phyloP scores from a whole-genome alignment of 2,329 filamentous ascomycete genomes.

The Ophiostoma novo-ulmi region DNA sequence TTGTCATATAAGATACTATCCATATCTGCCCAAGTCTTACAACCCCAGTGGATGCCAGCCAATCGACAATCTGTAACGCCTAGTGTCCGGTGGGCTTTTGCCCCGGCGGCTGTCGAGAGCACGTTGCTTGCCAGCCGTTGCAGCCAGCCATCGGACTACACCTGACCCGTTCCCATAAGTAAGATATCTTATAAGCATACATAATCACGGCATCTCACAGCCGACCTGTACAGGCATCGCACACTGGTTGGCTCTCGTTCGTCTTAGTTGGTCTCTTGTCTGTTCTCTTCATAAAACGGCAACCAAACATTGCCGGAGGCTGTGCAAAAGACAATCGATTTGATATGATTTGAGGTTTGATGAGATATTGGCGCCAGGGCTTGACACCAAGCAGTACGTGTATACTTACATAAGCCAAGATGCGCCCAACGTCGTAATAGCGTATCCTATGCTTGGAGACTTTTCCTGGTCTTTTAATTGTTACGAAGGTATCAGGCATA shows the following conservation, averaged over 20 bases:
- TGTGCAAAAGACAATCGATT: neutral
- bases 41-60: neutral
- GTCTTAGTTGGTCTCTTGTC: neutral
- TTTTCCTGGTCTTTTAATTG: neutral
- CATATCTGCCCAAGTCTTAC: neutral
- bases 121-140: neutral
- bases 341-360: neutral
- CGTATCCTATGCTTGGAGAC: no score
- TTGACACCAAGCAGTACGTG: neutral
- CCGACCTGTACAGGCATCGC: neutral
- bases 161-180: no score
- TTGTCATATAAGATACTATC: neutral
- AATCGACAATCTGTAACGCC: constrained; percentile 12
- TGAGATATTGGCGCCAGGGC: constrained; percentile 5
- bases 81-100: neutral
- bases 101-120: constrained; percentile 5
- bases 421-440: neutral
- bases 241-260: neutral
- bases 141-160: neutral
- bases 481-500: no score
- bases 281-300: neutral
- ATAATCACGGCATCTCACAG: neutral
- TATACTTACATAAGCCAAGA: neutral
- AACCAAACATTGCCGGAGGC: constrained; percentile 1
- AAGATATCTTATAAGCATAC: neutral